Conservation (phyloP, 257 asterid genomes). For the Solanum dulcamara region DNA sequence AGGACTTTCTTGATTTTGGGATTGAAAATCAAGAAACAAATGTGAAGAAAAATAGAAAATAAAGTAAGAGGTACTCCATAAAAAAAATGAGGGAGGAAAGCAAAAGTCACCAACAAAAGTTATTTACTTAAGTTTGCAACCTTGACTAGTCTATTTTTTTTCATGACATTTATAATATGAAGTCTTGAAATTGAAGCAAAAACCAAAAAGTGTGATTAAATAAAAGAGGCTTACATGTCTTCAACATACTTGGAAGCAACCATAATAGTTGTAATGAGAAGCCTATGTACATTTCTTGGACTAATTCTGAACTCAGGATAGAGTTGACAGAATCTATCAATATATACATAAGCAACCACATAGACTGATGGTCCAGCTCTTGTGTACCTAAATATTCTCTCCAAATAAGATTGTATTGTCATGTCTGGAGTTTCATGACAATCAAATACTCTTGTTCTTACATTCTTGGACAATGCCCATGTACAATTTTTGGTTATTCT, state of each 20-base stretch:
- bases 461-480: conserved; percentile 6
- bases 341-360: conserved; percentile 78
- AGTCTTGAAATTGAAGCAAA: background rate
- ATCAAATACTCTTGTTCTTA: conserved; percentile 52
- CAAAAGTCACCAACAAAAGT: background rate
- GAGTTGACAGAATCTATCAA: conserved; percentile 67
- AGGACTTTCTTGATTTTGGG: background rate
- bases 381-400: conserved; percentile 80
- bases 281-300: conserved; percentile 59
- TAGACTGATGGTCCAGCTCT: conserved; percentile 84
- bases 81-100: background rate
- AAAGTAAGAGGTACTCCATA: background rate
- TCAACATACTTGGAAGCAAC: conserved; percentile 90
- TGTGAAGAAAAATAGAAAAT: background rate
- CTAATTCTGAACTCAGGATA: conserved; percentile 63
- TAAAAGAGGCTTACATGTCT: conserved; percentile 56
- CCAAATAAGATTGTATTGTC: conserved; percentile 66
- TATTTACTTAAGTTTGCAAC: background rate
- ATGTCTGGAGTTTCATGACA: conserved; percentile 68
- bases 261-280: conserved; percentile 82
- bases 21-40: background rate
- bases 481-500: conserved; percentile 44
- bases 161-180: background rate
- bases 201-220: background rate
- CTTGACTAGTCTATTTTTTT: background rate